phyloP scores from a whole-genome alignment of 2,329 filamentous ascomycete genomes.

The Stylonectria norvegica region DNA sequence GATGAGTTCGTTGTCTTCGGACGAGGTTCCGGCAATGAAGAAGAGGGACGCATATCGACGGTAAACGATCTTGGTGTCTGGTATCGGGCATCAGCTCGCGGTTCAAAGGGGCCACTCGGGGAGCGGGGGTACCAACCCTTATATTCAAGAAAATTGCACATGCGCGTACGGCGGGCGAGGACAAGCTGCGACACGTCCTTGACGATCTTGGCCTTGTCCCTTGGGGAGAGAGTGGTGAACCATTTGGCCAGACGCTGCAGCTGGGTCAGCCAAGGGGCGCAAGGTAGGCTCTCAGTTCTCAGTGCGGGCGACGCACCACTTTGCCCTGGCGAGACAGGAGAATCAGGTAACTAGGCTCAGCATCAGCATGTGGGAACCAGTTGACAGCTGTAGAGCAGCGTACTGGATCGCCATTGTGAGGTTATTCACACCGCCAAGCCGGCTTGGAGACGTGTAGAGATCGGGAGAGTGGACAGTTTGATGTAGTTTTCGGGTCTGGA shows the following conservation, averaged over 20 bases:
- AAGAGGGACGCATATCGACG: slow-evolving; percentile 97
- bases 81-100: slow-evolving; percentile 6
- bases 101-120: not conserved
- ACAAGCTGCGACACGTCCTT: slow-evolving; percentile 99
- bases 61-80: slow-evolving; percentile 98
- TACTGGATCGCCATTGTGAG: slow-evolving; percentile 45
- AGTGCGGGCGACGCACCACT: slow-evolving; percentile 66
- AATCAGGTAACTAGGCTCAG: slow-evolving; percentile 76
- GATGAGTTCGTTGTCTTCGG: slow-evolving; percentile 97
- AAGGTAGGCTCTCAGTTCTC: slow-evolving; percentile 6
- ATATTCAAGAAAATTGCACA: slow-evolving; percentile 99
- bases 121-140: slow-evolving; percentile 64
- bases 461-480: slow-evolving; percentile 17
- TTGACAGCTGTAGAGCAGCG: slow-evolving; percentile 18
- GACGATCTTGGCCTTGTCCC: slow-evolving; percentile 99
- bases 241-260: slow-evolving; percentile 93
- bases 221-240: slow-evolving; percentile 97
- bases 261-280: slow-evolving; percentile 18
- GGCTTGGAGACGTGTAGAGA: slow-evolving; percentile 21
- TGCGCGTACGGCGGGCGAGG: slow-evolving; percentile 89
- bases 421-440: slow-evolving; percentile 20
- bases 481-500: slow-evolving; percentile 25
- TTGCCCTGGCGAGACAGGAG: slow-evolving; percentile 97
- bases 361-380: slow-evolving; percentile 18
- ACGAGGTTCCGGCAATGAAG: slow-evolving; percentile 96